These are phyloP conservation scores for Solanum etuberosum DNA, from an alignment of 257 asterid genomes.

Conservation along the genomic window DNA sequence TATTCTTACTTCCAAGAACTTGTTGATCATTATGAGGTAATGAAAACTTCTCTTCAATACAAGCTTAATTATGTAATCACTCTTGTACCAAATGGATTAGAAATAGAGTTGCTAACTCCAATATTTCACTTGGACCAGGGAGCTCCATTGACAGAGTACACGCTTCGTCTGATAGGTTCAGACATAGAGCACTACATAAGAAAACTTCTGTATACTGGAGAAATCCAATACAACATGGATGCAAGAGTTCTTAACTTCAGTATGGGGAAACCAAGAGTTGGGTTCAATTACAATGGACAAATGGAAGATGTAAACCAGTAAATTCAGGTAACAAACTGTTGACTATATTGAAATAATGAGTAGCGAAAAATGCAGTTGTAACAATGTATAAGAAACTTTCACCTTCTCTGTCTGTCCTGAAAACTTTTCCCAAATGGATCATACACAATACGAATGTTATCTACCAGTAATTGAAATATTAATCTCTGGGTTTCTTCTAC, in stretches of 20 bases:
- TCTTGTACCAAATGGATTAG: not conserved
- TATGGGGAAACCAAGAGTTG: conserved; percentile 90
- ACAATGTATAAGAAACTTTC: not conserved
- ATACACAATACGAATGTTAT: not conserved
- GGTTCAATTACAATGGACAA: conserved; percentile 56
- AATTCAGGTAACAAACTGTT: not conserved
- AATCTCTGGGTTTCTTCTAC: not conserved
- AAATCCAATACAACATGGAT: conserved; percentile 76
- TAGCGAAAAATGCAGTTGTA: not conserved
- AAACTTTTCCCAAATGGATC: not conserved
- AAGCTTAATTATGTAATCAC: not conserved
- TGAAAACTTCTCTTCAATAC: not conserved
- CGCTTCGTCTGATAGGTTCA: conserved; percentile 85
- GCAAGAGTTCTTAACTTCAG: conserved; percentile 87
- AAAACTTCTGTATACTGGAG: conserved; percentile 65
- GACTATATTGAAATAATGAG: not conserved
- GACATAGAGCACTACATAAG: conserved; percentile 83
- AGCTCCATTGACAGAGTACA: conserved; percentile 79
- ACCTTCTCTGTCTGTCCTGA: not conserved
- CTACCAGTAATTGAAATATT: not conserved
- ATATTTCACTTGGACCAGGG: conserved; percentile 39
- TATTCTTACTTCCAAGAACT: conserved; percentile 85
- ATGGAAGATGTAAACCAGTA: conserved; percentile 26
- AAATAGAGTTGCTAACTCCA: not conserved
- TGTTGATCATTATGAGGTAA: conserved; percentile 81